Conservation (phyloP, 495 filamentous ascomycete species). For the Aspergillus funiculosus region DNA sequence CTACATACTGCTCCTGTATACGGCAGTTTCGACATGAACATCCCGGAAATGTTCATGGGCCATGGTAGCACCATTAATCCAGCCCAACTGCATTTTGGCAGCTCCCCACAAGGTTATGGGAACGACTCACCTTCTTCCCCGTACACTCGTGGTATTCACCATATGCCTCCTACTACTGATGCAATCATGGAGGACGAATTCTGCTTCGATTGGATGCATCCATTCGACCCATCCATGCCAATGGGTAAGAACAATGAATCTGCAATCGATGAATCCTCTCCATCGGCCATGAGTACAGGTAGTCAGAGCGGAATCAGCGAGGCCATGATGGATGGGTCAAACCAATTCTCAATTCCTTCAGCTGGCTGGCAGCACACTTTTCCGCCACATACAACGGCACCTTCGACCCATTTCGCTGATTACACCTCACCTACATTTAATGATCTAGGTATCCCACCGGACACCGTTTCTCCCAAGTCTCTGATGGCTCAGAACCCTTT, state of each 20-base stretch:
- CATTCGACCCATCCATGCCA: slow-evolving; percentile 71
- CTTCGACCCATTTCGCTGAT: slow-evolving; percentile 57
- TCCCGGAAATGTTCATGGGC: slow-evolving; percentile 69
- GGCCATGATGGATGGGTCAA: slow-evolving; percentile 80
- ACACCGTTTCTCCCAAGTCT: slow-evolving; percentile 46
- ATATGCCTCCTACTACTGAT: slow-evolving; percentile 45
- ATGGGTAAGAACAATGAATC: slow-evolving; percentile 65
- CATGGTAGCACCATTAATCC: slow-evolving; percentile 89
- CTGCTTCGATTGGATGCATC: slow-evolving; percentile 79
- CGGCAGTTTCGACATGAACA: slow-evolving; percentile 60
- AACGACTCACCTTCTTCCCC: slow-evolving; percentile 67
- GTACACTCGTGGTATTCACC: slow-evolving; percentile 59
- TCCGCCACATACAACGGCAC: slow-evolving; percentile 53
- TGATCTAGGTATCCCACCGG: slow-evolving; percentile 38
- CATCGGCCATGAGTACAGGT: slow-evolving; percentile 86
- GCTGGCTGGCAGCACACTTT: slow-evolving; percentile 61
- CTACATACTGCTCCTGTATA: slow-evolving; percentile 77
- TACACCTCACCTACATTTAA: slow-evolving; percentile 44
- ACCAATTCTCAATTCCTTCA: slow-evolving; percentile 51
- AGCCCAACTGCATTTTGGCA: slow-evolving; percentile 87
- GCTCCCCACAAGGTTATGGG: slow-evolving; percentile 64
- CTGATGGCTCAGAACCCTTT: slow-evolving; percentile 44
- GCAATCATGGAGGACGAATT: slow-evolving; percentile 65
- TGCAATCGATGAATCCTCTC: slow-evolving; percentile 86
- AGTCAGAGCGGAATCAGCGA: slow-evolving; percentile 92